A percentile compares a stretch with the other conserved stretches of the same genome.
Conservation (phyloP, 768 basidiomycete genomes). For the Grammothele lineata region DNA sequence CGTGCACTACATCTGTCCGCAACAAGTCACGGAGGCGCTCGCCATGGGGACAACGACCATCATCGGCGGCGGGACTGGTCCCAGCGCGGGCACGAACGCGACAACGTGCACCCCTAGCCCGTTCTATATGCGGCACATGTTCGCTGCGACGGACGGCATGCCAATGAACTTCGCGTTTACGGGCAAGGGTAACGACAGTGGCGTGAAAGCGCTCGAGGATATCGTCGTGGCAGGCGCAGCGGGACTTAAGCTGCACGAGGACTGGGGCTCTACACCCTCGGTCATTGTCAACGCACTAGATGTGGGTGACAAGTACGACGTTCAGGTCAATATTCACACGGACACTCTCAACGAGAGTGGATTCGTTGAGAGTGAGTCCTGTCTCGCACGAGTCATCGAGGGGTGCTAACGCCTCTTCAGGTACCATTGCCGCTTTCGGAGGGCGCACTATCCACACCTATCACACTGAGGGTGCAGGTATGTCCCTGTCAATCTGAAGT, state of each 20-base stretch:
- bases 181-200: constrained; percentile 94
- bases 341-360: constrained; percentile 98
- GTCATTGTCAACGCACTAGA: constrained; percentile 73
- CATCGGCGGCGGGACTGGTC: constrained; percentile 96
- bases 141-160: constrained; percentile 84
- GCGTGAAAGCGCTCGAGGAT: constrained; percentile 68
- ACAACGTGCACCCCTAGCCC: constrained; percentile 93
- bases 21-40: constrained; percentile 83
- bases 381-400: neutral
- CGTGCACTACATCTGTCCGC: constrained; percentile 93
- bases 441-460: constrained; percentile 94
- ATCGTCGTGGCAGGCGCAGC: constrained; percentile 78
- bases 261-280: constrained; percentile 92
- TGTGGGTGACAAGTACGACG: constrained; percentile 87
- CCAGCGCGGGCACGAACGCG: constrained; percentile 83
- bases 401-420: constrained; percentile 33
- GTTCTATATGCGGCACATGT: constrained; percentile 88
- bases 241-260: constrained; percentile 95
- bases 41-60: constrained; percentile 86
- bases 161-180: constrained; percentile 94
- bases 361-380: constrained; percentile 82
- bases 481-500: neutral
- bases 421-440: constrained; percentile 86
- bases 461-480: constrained; percentile 93
- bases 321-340: constrained; percentile 96